A percentile compares a stretch with the other conserved stretches of the same genome.
phyloP scores from a whole-genome alignment of 1,139 yeast genomes.

The Pichia sp. region DNA sequence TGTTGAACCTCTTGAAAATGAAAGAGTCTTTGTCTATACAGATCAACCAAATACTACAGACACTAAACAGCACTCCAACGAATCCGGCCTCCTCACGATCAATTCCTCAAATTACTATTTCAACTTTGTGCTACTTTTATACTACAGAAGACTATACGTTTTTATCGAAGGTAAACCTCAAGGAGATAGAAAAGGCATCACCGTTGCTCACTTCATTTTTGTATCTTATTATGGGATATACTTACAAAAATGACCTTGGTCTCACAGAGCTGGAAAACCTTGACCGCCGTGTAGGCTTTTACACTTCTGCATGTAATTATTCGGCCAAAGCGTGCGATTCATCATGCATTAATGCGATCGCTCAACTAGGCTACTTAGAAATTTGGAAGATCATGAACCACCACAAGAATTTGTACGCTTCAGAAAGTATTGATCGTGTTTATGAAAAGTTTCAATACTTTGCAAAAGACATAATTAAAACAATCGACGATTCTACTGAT shows the following conservation, averaged over 20 bases:
- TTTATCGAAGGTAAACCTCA: background rate
- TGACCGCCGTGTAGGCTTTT: slow-evolving; percentile 17
- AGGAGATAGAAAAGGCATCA: slow-evolving; percentile 8
- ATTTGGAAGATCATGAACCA: slow-evolving; percentile 19
- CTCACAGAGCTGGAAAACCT: slow-evolving; percentile 21
- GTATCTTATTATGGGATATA: slow-evolving; percentile 22
- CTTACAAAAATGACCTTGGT: slow-evolving; percentile 12
- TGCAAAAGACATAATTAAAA: background rate
- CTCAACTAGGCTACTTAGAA: slow-evolving; percentile 20
- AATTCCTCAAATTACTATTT: background rate
- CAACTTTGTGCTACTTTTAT: background rate
- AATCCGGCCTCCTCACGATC: background rate
- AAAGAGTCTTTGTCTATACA: slow-evolving; percentile 15
- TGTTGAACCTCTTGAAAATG: slow-evolving; percentile 18
- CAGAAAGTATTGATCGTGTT: slow-evolving; percentile 15
- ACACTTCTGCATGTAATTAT: slow-evolving; percentile 19
- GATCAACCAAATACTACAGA: background rate
- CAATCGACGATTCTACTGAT: too few species aligned
- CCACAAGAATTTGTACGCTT: slow-evolving; percentile 18
- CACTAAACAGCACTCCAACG: background rate
- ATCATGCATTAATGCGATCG: slow-evolving; percentile 19
- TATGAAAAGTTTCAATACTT: slow-evolving; percentile 3
- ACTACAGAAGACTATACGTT: background rate
- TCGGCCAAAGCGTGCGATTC: slow-evolving; percentile 14
- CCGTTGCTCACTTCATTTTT: slow-evolving; percentile 26